Base-by-base conservation (phyloP, 192 early-diverging fungal genomes). In the Globomyces pollinis-pini region DNA sequence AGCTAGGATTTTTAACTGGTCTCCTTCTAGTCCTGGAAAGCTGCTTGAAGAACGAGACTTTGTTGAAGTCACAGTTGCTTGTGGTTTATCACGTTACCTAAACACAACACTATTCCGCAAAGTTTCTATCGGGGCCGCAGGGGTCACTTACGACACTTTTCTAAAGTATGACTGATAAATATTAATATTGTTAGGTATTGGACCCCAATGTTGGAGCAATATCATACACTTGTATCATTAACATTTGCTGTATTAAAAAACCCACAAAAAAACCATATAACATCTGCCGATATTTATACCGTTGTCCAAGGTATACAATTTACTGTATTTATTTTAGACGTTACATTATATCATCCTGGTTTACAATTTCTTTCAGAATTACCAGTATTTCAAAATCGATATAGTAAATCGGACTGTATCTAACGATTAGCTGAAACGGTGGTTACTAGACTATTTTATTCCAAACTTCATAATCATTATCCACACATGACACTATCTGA, bases 261-360 rank as follows among this genome's bases (percentile, higher is more conserved):
- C 4, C 18, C n/a, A 18, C 18, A 55, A 13, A 6, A 13, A 5
- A 55, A 55, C 6, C 23, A 55, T 30, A 3, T 43, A 16, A 26
- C 29, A 18, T 28, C 21, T 28, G 26, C 26, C 20, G 54, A 69
- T 42, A 1, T 38, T 12, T 18, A 28, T 11, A 26, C 13, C 9
- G 31, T 23, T 4, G 29, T 50, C 3, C 33, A 64, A 50, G 50
- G 35, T 42, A 32, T 20, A 8, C 13, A 4, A 0, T n/a, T n/a
- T n/a, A n/a, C n/a, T n/a, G n/a, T n/a, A 9, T 49, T 30, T 39
- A 42, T 15, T 21, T n/a, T 60, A 67, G 92, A 97, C 57, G 78
- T 97, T n/a, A 75, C 91, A 18, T 73, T 84, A 43, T 82, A 88
- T 50, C 91, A 97, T 61, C 88, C 86, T 29, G 94, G 89, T 12